Base-by-base conservation (phyloP, 768 basidiomycete genomes). In the Termitomyces eurrhizus region DNA sequence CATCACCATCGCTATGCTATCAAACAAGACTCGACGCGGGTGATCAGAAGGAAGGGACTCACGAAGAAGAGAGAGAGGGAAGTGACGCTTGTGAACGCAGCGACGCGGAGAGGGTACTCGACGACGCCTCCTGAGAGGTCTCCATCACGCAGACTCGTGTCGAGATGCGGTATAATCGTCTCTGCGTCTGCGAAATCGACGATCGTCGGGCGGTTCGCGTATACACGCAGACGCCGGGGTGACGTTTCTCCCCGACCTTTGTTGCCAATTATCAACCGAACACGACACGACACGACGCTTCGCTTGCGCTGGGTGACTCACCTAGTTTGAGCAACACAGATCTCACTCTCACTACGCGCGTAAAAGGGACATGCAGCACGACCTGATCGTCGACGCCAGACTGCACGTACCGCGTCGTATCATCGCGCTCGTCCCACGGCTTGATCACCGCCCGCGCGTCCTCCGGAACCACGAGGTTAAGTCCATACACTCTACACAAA, bases 321-420 rank as follows among this genome's bases (percentile, higher is more conserved):
- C 92, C 92, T 48, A 91, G 72, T 70, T 93, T 93, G 57, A 94
- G 73, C 21, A 93, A 68, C 7, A 94, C 70, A 18, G 92, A 91
- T 61, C 84, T 83, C 46, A 94, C 70, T 50, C 90, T 80, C 29
- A 93, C 92, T 66, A 86, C 89, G 69, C 92, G 82, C 0, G 80
- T 80, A 76, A 94, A 94, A 0, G 92, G 90, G 52, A 94, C 73
- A 70, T 92, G 90, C 61, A 94, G 79, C 67, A 93, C 88, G 58
- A 90, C 92, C 82, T 94, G 90, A 68, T 94, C 92, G 64, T 94
- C 92, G 14, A 93, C 92, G 36, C 85, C 87, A 0, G 92, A 93
- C 21, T 93, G 88, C 14, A 84, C 86, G 62, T 76, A 93, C 63
- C 77, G 79, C 3, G 73, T 73, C 12, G 82, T 86, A 53, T 88